phyloP scores from a whole-genome alignment of 441 rosid species.

The Populus hybrid region DNA sequence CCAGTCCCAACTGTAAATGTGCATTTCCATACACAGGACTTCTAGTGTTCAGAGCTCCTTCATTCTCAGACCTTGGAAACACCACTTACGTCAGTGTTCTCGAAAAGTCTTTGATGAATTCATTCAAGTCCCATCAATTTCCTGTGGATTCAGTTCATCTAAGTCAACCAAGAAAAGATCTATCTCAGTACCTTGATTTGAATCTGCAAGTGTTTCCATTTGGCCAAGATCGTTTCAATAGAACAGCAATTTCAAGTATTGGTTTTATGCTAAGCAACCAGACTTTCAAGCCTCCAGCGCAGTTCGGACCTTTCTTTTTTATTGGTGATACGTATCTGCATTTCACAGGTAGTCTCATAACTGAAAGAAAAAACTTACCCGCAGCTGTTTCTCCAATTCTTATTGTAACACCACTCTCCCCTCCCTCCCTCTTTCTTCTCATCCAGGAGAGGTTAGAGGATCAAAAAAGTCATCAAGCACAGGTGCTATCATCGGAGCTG shows the following conservation, averaged over 20 bases:
- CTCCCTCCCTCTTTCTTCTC: background rate
- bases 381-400: background rate
- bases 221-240: conserved; percentile 20
- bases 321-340: background rate
- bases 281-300: conserved; percentile 43
- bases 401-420: background rate
- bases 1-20: conserved; percentile 43
- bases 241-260: conserved; percentile 21
- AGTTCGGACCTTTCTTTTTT: conserved; percentile 56
- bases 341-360: conserved; percentile 20
- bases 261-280: conserved; percentile 49
- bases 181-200: conserved; percentile 31
- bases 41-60: conserved; percentile 53
- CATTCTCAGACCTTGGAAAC: conserved; percentile 51
- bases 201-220: conserved; percentile 50
- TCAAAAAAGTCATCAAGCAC: conserved; percentile 34
- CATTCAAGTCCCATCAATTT: conserved; percentile 26
- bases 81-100: conserved; percentile 28
- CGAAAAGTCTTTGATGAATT: conserved; percentile 10
- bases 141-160: conserved; percentile 61
- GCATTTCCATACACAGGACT: conserved; percentile 52
- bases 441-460: conserved; percentile 11
- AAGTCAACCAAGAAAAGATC: conserved; percentile 45
- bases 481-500: conserved; percentile 56
- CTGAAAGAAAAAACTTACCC: background rate